Evolutionary conservation across 495 filamentous ascomycete species (phyloP).

Genomic region (Annulohypoxylon nitens): DNA sequence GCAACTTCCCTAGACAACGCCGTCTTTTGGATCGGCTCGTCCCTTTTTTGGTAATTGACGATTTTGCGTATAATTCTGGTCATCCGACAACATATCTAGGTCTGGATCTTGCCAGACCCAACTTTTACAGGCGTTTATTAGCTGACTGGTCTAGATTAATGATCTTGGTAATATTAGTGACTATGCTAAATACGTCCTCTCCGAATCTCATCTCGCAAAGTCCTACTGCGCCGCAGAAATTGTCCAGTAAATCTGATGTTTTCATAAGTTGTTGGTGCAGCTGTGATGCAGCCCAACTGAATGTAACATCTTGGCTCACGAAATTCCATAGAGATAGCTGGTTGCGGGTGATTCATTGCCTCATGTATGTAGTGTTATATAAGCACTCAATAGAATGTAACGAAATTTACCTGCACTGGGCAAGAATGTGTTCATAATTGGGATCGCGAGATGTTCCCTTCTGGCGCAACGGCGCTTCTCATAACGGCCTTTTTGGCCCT

Average conservation of each 20-base stretch:
- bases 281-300: not conserved
- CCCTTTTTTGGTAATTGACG: constrained; percentile 4
- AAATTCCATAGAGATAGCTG: not conserved
- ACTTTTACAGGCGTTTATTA: not conserved
- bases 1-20: not conserved
- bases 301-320: constrained; percentile 21
- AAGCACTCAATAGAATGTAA: too few species aligned
- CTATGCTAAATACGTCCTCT: constrained; percentile 1
- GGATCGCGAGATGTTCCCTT: constrained; percentile 9
- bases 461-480: not conserved
- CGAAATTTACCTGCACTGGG: too few species aligned
- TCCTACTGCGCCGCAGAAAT: not conserved
- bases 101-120: not conserved
- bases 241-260: not conserved
- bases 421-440: too few species aligned
- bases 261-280: not conserved
- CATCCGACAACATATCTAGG: too few species aligned
- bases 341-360: too few species aligned
- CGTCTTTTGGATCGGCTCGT: not conserved
- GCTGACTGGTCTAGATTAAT: not conserved
- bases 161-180: constrained; percentile 10
- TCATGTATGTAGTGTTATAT: too few species aligned
- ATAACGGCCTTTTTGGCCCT: constrained; percentile 9
- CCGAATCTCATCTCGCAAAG: constrained; percentile 4
- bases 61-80: not conserved